A percentile compares a stretch with the other conserved stretches of the same genome.
phyloP scores from a whole-genome alignment of 176 grass and related monocot genomes.

The Musa beccarii region DNA sequence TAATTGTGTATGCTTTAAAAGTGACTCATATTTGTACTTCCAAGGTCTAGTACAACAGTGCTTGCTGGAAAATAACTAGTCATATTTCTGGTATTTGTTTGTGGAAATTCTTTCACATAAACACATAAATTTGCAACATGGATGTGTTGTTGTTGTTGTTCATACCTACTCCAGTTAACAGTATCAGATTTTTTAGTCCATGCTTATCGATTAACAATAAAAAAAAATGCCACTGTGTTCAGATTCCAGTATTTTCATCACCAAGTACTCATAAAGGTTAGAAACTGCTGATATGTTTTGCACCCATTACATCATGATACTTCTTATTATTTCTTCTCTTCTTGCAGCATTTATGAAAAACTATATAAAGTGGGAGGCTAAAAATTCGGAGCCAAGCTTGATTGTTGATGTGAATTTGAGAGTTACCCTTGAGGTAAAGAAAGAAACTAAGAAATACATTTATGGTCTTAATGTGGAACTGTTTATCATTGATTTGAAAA shows the following conservation, averaged over 20 bases:
- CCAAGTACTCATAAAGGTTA: not conserved
- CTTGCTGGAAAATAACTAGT: no score
- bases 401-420: constrained; percentile 66
- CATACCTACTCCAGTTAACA: not conserved
- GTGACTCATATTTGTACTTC: not conserved
- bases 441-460: not conserved
- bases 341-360: constrained; percentile 70
- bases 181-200: not conserved
- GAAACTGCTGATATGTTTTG: not conserved
- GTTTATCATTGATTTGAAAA: no score
- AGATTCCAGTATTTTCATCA: not conserved
- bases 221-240: not conserved
- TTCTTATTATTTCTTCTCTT: not conserved
- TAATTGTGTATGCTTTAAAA: not conserved
- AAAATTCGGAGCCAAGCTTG: constrained; percentile 42
- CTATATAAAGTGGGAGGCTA: constrained; percentile 54
- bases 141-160: constrained; percentile 1
- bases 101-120: no score
- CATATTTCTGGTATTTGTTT: no score
- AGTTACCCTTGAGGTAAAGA: constrained; percentile 52
- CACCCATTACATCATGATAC: not conserved
- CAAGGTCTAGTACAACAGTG: not conserved
- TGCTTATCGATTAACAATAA: not conserved
- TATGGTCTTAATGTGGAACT: not conserved
- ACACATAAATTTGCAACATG: not conserved